Evolutionary conservation across 352 stramenopile species (phyloP).

Genomic region (Phytophthora rubi): DNA sequence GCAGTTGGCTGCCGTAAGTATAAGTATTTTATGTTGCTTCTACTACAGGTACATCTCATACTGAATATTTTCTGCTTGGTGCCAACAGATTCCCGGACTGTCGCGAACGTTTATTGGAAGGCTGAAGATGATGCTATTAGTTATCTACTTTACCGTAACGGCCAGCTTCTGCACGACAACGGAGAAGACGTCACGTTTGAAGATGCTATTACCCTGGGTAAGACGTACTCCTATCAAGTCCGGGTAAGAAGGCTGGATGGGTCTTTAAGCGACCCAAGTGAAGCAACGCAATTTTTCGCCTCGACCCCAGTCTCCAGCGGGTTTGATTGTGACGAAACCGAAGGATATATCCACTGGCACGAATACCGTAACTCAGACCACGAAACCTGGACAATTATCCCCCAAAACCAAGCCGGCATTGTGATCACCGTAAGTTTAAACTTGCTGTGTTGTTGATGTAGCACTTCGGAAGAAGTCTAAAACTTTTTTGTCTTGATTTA

Average conservation of each 20-base stretch:
- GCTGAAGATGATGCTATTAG: conserved; percentile 20
- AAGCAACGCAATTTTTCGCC: conserved; percentile 34
- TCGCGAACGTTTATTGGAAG: conserved; percentile 46
- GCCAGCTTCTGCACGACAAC: conserved; percentile 25
- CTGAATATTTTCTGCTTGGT: conserved; percentile 1
- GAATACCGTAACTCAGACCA: conserved; percentile 46
- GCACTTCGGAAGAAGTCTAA: background rate
- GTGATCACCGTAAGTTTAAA: conserved; percentile 48
- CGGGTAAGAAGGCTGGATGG: conserved; percentile 30
- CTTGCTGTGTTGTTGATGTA: background rate
- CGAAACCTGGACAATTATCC: conserved; percentile 53
- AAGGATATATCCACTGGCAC: conserved; percentile 43
- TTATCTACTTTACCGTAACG: conserved; percentile 56
- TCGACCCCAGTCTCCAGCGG: conserved; percentile 12
- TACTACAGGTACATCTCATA: background rate
- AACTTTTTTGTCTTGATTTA: background rate
- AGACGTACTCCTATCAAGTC: conserved; percentile 54
- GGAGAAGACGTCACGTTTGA: conserved; percentile 43
- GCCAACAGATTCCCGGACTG: conserved; percentile 38
- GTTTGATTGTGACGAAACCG: conserved; percentile 40
- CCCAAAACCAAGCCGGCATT: conserved; percentile 25
- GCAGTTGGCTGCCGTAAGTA: conserved; percentile 59
- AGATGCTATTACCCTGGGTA: conserved; percentile 38
- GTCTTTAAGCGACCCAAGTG: conserved; percentile 33
- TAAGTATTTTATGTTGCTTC: conserved; percentile 17